Conservation (phyloP, 345 rosid species). For the Arabis hirsuta region DNA sequence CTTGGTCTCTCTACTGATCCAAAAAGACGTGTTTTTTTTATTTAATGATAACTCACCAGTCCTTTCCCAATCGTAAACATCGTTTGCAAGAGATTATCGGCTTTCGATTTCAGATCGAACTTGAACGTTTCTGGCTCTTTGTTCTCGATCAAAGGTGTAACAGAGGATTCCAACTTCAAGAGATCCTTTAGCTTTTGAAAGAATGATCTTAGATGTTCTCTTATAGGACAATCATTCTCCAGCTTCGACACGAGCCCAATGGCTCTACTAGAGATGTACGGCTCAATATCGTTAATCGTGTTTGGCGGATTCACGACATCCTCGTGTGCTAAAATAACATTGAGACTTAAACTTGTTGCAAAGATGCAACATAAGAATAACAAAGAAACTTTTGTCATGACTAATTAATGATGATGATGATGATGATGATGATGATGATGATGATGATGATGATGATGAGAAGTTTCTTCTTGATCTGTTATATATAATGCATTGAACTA, state of each 20-base stretch:
- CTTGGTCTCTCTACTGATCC: no score
- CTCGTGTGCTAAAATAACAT: slow-evolving; percentile 35
- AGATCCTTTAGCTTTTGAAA: slow-evolving; percentile 37
- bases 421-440: slow-evolving; percentile 9
- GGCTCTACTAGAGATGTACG: slow-evolving; percentile 37
- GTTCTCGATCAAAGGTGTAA: slow-evolving; percentile 25
- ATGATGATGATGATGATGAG: slow-evolving; percentile 12
- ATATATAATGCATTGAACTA: slow-evolving; percentile 19
- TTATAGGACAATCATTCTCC: slow-evolving; percentile 34
- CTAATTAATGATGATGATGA: neutral
- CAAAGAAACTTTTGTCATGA: slow-evolving; percentile 30
- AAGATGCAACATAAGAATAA: slow-evolving; percentile 35
- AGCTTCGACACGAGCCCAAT: slow-evolving; percentile 32
- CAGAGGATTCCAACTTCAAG: slow-evolving; percentile 36
- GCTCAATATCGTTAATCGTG: slow-evolving; percentile 30
- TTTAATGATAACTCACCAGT: slow-evolving; percentile 30
- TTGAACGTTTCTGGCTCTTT: slow-evolving; percentile 25
- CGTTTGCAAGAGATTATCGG: slow-evolving; percentile 30
- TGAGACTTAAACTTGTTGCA: slow-evolving; percentile 30
- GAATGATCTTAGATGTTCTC: slow-evolving; percentile 32
- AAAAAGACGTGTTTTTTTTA: neutral
- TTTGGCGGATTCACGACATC: slow-evolving; percentile 18
- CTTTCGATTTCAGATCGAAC: slow-evolving; percentile 27
- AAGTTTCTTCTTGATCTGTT: slow-evolving; percentile 12
- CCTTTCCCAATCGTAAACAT: slow-evolving; percentile 32